Conservation (phyloP, 2,329 filamentous ascomycete species). For the Tolypocladium album region DNA sequence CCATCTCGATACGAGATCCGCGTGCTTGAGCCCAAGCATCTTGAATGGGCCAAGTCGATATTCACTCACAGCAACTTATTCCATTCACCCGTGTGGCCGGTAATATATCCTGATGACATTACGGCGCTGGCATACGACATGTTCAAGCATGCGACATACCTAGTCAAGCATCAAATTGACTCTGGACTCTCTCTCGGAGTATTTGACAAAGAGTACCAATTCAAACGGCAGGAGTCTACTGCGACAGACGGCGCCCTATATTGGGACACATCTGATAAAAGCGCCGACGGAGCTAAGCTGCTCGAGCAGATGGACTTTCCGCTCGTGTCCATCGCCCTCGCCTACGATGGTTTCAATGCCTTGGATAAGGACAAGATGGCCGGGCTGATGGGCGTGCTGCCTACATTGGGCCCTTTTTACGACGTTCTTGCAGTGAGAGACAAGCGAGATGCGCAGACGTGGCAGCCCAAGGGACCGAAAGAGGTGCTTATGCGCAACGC, state of each 20-base stretch:
- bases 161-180: slow-evolving; percentile 9
- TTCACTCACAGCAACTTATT: slow-evolving; percentile 8
- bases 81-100: slow-evolving; percentile 11
- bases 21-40: too few species aligned
- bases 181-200: slow-evolving; percentile 11
- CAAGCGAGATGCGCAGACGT: slow-evolving; percentile 11
- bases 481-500: slow-evolving; percentile 15
- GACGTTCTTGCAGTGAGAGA: slow-evolving; percentile 4
- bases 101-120: slow-evolving; percentile 7
- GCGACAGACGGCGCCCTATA: slow-evolving; percentile 11
- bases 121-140: slow-evolving; percentile 7
- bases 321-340: slow-evolving; percentile 16
- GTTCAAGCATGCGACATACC: slow-evolving; percentile 3
- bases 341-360: slow-evolving; percentile 12
- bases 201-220: slow-evolving; percentile 13
- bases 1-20: too few species aligned
- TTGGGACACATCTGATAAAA: slow-evolving; percentile 11
- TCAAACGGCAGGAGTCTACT: slow-evolving; percentile 12
- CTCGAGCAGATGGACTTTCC: slow-evolving; percentile 21
- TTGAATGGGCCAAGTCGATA: too few species aligned
- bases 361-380: slow-evolving; percentile 6
- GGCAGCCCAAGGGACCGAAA: slow-evolving; percentile 12
- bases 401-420: background rate
- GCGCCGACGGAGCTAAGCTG: slow-evolving; percentile 7
- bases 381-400: slow-evolving; percentile 1